Base-by-base conservation (phyloP, 2,329 filamentous ascomycete genomes). In the Lecanoromycetidae sp. region DNA sequence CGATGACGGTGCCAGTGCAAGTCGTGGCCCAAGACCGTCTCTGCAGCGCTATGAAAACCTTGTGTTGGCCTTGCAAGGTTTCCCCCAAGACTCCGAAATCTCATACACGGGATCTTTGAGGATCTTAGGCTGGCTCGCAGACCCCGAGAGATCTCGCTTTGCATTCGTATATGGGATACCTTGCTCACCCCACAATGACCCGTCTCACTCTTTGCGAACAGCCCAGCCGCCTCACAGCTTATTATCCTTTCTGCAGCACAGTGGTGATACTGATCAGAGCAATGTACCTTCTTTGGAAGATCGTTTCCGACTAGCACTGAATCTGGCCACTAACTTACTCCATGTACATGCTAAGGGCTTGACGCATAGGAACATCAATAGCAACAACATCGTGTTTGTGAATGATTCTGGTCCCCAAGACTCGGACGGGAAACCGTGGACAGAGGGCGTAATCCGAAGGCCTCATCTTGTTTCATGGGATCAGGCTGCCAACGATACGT, bases 331-430 rank as follows among this genome's bases (percentile, higher is more conserved):
- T 51, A 74, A 75, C 2, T 67, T 78, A 20, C 67, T 74, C 51
- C 72, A 75, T 47, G 60, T 81, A 26, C 71, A 79, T 60, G 70
- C 68, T 32, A 70, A 74, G 50, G 71, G 73, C 33, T 62, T 76
- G 15, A 67, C 73, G 5, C 78, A 81, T 61, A 74, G 77, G 41
- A 77, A 80, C 54, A 72, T 82, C 56, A 80, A 79, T 60, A 80
- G 77, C 62, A 76, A 71, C 59, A 81, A 79, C 56, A 68, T 81
- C 23, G 63, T 81, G 13, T 73, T 81, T 26, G 75, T 79, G 45
- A 69, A 56, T 43, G 62, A 67, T 17, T 57, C 26, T 29, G 52
- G 29, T 50, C 41, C 23, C 45, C 51, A 12, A 54, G 54, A 44
- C 38, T 52, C 19, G 6, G 44, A 44, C 10, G 23, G 22, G 17